These are phyloP conservation scores for Leccinum pseudoinsigne DNA, from an alignment of 1,284 basidiomycete genomes.

Conservation along the genomic window DNA sequence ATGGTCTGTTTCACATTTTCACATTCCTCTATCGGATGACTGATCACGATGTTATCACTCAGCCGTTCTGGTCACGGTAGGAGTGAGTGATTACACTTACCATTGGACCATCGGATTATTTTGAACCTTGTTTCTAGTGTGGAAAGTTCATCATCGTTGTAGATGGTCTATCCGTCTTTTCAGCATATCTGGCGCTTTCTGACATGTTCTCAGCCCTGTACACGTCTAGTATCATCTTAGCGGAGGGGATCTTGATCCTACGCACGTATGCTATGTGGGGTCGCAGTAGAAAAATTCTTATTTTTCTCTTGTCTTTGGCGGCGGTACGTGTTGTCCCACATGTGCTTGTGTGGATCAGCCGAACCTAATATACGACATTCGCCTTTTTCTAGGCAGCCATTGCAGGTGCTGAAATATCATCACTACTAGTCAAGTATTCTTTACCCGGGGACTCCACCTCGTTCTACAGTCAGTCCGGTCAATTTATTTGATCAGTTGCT, in stretches of 20 bases:
- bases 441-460: neutral
- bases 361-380: neutral
- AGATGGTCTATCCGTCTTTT: neutral
- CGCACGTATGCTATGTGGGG: slow-evolving; percentile 31
- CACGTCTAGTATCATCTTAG: too few species aligned
- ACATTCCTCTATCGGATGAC: neutral
- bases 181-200: neutral
- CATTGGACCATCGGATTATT: neutral
- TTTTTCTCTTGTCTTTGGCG: slow-evolving; percentile 21
- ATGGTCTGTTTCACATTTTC: neutral
- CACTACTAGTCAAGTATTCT: neutral
- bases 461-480: slow-evolving; percentile 17
- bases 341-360: neutral
- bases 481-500: neutral
- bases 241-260: slow-evolving; percentile 1
- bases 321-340: slow-evolving; percentile 15
- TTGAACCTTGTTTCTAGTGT: neutral
- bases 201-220: neutral
- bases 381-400: slow-evolving; percentile 15
- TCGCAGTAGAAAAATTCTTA: slow-evolving; percentile 20
- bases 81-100: neutral
- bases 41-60: neutral
- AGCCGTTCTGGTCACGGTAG: slow-evolving; percentile 10
- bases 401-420: neutral
- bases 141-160: neutral